Base-by-base conservation (phyloP, 2,329 filamentous ascomycete species). In the Colletotrichum tanaceti region DNA sequence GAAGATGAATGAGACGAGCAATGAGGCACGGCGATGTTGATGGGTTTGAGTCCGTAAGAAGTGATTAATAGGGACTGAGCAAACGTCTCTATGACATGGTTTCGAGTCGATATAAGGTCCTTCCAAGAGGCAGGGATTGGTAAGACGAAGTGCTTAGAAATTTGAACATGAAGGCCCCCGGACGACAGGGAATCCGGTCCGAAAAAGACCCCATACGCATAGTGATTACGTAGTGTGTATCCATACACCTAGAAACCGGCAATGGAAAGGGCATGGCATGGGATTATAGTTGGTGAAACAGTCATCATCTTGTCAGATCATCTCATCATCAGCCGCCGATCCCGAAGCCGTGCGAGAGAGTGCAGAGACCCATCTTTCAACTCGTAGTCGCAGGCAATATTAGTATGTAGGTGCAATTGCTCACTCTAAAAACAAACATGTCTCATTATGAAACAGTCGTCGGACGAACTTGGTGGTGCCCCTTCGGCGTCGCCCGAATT, bases 131-230 rank as follows among this genome's bases (percentile, higher is more conserved):
- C 41, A 44, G 9, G 41, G 9, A 53, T 52, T 35, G 13, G 18
- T 52, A 14, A 53, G 11, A 35, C 10, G 50, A 53, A 20, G 9
- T 53, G 50, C 32, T 20, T 38, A 53, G 50, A 53, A 38, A 53
- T 53, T 18, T 9, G 28, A 5, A 10, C 18, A n/a, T 4, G 18
- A 44, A 6, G 7, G 41, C 2, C 18, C 32, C 6, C 18, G 47
- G 6, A 10, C 18, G 5, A 18, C 9, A 4, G 1, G 4, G 13
- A n/a, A 52, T 18, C 50, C 32, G 32, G 38, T 18, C 20, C 5
- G n/a, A 20, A 53, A 20, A 2, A n/a, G 50, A n/a, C 32, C 50
- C 50, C 50, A 35, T 38, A 5, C 9, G 50, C 50, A 35, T 53
- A 20, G 18, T 20, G 38, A 53, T 38, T n/a, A 18, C 5, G 32